Conservation (phyloP, 805 yeast genomes). For the Monosporozyma solicola region DNA sequence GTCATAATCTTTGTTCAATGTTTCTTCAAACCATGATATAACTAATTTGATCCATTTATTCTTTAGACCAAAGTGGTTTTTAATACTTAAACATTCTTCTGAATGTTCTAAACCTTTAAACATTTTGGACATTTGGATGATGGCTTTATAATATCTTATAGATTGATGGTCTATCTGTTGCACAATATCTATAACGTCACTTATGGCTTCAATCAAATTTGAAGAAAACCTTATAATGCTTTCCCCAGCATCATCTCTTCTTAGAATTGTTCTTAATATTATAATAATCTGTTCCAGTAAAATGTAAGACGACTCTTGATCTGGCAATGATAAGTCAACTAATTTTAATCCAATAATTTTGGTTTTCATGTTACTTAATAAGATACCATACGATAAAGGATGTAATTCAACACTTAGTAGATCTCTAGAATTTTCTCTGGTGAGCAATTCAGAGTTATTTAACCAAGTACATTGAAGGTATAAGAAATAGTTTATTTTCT, state of each 20-base stretch:
- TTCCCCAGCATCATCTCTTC: constrained; percentile 20
- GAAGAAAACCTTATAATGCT: constrained; percentile 24
- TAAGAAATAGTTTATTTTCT: constrained; percentile 38
- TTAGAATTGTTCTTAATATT: constrained; percentile 33
- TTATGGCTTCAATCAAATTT: constrained; percentile 27
- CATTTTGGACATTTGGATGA: constrained; percentile 25
- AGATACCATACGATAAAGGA: constrained; percentile 41
- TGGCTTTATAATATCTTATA: constrained; percentile 15
- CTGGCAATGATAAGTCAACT: constrained; percentile 9
- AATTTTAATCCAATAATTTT: constrained; percentile 26
- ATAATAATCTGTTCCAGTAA: constrained; percentile 41
- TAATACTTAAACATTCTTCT: constrained; percentile 15
- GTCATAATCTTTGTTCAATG: constrained; percentile 34
- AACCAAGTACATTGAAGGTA: constrained; percentile 40
- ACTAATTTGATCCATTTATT: constrained; percentile 38
- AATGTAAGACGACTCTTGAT: constrained; percentile 19
- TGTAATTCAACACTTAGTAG: constrained; percentile 55
- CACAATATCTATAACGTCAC: constrained; percentile 17
- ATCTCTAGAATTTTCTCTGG: constrained; percentile 63
- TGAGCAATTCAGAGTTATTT: constrained; percentile 38
- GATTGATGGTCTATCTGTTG: constrained; percentile 12
- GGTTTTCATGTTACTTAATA: constrained; percentile 36
- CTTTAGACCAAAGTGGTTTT: constrained; percentile 39
- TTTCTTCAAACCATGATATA: constrained; percentile 44
- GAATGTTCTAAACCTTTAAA: constrained; percentile 16